Conservation (phyloP, 768 basidiomycete species). For the Tubosaeta sp. region DNA sequence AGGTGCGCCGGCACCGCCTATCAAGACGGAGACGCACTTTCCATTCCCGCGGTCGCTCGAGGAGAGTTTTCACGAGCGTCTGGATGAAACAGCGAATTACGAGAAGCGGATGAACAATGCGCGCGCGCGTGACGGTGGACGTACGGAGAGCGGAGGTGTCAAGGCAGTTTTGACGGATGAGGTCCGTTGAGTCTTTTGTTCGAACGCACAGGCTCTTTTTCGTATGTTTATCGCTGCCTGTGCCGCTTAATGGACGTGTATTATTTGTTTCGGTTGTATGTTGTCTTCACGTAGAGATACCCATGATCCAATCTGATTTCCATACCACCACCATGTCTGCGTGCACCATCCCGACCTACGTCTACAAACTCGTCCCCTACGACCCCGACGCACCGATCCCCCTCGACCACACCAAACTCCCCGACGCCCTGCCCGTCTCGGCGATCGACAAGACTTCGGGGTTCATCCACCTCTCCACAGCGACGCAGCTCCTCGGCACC, state of each 20-base stretch:
- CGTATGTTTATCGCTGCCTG: constrained; percentile 9
- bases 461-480: constrained; percentile 56
- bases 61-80: constrained; percentile 31
- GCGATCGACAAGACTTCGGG: constrained; percentile 42
- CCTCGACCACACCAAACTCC: constrained; percentile 32
- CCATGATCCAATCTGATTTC: constrained; percentile 6
- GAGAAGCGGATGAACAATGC: constrained; percentile 64
- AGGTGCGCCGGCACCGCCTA: constrained; percentile 31
- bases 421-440: constrained; percentile 46
- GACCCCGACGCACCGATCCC: constrained; percentile 37
- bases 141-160: constrained; percentile 85
- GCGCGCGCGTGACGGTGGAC: constrained; percentile 72
- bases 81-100: constrained; percentile 28
- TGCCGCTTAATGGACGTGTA: constrained; percentile 22
- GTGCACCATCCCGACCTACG: constrained; percentile 38
- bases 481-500: constrained; percentile 45
- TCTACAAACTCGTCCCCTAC: constrained; percentile 58
- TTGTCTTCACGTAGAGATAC: constrained; percentile 23
- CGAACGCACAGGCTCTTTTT: constrained; percentile 6
- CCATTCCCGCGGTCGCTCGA: constrained; percentile 60
- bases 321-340: constrained; percentile 2
- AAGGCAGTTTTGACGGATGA: constrained; percentile 60
- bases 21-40: constrained; percentile 40
- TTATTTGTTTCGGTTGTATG: constrained; percentile 15
- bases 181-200: constrained; percentile 14